These are phyloP conservation scores for Claviceps spartinae DNA, from an alignment of 2,329 filamentous ascomycete genomes.

Conservation along the genomic window DNA sequence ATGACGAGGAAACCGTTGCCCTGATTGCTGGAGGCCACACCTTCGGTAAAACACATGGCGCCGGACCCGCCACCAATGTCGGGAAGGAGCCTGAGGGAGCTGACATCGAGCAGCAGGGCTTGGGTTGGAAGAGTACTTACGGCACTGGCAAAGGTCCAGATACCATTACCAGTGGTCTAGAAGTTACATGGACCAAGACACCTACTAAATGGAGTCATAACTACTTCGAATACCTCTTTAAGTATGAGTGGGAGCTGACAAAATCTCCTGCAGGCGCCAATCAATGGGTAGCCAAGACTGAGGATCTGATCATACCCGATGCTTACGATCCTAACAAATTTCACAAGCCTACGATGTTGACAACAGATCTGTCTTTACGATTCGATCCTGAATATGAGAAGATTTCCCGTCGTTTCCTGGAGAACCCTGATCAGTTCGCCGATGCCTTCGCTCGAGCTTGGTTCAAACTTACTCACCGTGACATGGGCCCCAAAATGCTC, in stretches of 20 bases:
- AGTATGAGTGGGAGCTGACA: constrained; percentile 63
- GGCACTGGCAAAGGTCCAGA: constrained; percentile 55
- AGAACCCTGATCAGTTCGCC: constrained; percentile 53
- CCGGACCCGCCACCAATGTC: constrained; percentile 48
- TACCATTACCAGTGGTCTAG: constrained; percentile 62
- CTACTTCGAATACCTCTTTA: constrained; percentile 65
- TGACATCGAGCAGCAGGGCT: constrained; percentile 49
- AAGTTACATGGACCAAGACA: constrained; percentile 68
- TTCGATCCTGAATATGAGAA: constrained; percentile 62
- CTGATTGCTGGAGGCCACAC: constrained; percentile 67
- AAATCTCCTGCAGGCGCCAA: constrained; percentile 65
- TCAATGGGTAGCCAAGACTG: constrained; percentile 63
- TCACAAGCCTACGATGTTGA: constrained; percentile 64
- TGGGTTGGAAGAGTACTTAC: constrained; percentile 58
- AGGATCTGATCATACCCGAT: constrained; percentile 54
- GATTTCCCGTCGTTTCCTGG: constrained; percentile 57
- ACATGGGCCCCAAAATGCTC: constrained; percentile 57
- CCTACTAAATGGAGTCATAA: constrained; percentile 64
- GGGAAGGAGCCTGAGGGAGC: constrained; percentile 55
- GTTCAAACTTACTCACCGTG: constrained; percentile 76
- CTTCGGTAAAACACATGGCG: constrained; percentile 73
- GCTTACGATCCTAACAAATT: constrained; percentile 58
- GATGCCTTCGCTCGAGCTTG: constrained; percentile 61
- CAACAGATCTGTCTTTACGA: constrained; percentile 59
- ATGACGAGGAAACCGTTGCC: constrained; percentile 69